Evolutionary conservation across 352 stramenopile species (phyloP).

Genomic region (Globisporangium nagaii): DNA sequence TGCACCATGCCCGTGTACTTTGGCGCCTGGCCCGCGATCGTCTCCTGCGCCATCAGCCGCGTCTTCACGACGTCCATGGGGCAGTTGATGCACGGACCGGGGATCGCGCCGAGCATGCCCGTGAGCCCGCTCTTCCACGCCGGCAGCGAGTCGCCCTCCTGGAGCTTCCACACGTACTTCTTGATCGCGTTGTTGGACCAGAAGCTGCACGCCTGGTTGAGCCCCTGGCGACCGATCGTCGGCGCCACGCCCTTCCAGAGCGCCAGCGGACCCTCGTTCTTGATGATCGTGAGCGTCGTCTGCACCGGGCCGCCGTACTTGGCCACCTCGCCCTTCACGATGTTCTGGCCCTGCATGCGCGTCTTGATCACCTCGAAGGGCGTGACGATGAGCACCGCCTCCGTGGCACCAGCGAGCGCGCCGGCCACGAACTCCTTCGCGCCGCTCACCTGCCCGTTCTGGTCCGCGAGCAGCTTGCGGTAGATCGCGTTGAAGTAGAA

Average conservation of each 20-base stretch:
- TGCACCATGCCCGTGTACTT: constrained; percentile 95
- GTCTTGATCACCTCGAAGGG: constrained; percentile 99
- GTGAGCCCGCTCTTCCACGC: constrained; percentile 94
- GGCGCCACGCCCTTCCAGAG: constrained; percentile 95
- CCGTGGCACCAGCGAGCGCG: constrained; percentile 90
- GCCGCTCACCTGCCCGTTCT: constrained; percentile 78
- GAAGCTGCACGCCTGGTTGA: constrained; percentile 98
- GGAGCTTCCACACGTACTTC: constrained; percentile 78
- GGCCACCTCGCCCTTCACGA: constrained; percentile 65
- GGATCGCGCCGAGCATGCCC: constrained; percentile 86
- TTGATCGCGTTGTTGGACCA: constrained; percentile 95
- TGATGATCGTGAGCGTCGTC: constrained; percentile 88
- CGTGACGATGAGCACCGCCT: constrained; percentile 96
- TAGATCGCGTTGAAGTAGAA: constrained; percentile 90
- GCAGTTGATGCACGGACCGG: constrained; percentile 86
- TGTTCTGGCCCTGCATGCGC: constrained; percentile 93
- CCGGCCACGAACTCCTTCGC: constrained; percentile 86
- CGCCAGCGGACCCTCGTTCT: constrained; percentile 91
- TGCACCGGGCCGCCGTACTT: constrained; percentile 90
- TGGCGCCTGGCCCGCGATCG: constrained; percentile 67
- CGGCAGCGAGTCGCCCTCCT: constrained; percentile 85
- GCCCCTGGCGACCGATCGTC: constrained; percentile 96
- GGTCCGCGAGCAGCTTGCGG: constrained; percentile 61
- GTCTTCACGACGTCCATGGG: constrained; percentile 97
- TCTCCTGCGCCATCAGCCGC: constrained; percentile 89